Conservation (phyloP, 2,329 filamentous ascomycete genomes). For the Fusarium phyllophilum region DNA sequence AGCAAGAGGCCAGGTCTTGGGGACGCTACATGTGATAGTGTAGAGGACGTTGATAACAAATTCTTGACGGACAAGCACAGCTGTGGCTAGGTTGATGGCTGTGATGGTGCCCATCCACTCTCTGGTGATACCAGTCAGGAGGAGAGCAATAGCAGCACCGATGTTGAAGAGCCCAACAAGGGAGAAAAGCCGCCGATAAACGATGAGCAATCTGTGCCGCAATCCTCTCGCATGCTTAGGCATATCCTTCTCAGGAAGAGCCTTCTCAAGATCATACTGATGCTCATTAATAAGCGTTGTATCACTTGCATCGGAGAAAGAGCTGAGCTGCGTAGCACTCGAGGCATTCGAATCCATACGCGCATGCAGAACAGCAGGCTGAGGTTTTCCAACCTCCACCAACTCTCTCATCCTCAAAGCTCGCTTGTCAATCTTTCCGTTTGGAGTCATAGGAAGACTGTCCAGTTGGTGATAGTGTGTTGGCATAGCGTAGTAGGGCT, state of each 20-base stretch:
- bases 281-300: slow-evolving; percentile 38
- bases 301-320: slow-evolving; percentile 29
- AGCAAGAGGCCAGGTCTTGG: slow-evolving; percentile 57
- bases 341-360: slow-evolving; percentile 45
- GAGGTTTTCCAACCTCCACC: slow-evolving; percentile 4
- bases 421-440: slow-evolving; percentile 67
- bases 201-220: slow-evolving; percentile 58
- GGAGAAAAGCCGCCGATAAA: slow-evolving; percentile 67
- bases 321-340: slow-evolving; percentile 38
- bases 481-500: slow-evolving; percentile 67
- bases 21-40: slow-evolving; percentile 56
- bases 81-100: slow-evolving; percentile 59
- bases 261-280: slow-evolving; percentile 42
- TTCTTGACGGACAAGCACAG: slow-evolving; percentile 64
- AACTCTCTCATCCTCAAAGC: slow-evolving; percentile 44
- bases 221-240: slow-evolving; percentile 52
- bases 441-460: slow-evolving; percentile 60
- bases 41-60: slow-evolving; percentile 63
- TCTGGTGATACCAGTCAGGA: slow-evolving; percentile 48
- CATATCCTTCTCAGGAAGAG: slow-evolving; percentile 55
- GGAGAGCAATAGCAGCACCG: slow-evolving; percentile 56
- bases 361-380: slow-evolving; percentile 27
- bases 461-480: slow-evolving; percentile 55
- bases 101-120: slow-evolving; percentile 55
- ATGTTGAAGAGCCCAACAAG: slow-evolving; percentile 63